These are phyloP conservation scores for Quercus lobata DNA, from an alignment of 331 rosid genomes.

Conservation along the genomic window DNA sequence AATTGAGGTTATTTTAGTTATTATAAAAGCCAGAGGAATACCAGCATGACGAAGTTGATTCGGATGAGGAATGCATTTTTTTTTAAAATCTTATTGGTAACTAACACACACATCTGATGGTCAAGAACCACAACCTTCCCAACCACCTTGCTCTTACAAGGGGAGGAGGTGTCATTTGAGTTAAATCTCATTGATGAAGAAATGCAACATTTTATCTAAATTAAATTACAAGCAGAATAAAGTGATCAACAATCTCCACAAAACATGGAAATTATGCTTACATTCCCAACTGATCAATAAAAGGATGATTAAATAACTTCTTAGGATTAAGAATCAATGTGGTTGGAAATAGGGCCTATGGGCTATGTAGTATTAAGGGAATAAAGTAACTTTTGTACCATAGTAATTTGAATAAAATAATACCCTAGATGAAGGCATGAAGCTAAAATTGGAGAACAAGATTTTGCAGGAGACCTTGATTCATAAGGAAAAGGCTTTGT, in stretches of 20 bases:
- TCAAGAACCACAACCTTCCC: too few species aligned
- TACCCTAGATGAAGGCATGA: background rate
- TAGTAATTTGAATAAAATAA: background rate
- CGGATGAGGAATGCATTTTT: too few species aligned
- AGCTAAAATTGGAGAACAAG: background rate
- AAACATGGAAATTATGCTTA: too few species aligned
- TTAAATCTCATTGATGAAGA: background rate
- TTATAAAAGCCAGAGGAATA: background rate
- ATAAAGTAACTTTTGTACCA: background rate
- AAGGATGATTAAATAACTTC: background rate
- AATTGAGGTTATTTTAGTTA: background rate
- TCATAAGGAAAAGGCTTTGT: background rate
- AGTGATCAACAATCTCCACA: background rate
- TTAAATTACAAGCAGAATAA: background rate
- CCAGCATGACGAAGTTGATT: background rate
- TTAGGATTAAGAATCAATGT: background rate
- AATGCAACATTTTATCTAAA: background rate
- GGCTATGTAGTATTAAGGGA: background rate
- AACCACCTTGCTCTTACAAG: too few species aligned
- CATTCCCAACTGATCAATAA: too few species aligned
- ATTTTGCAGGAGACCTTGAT: background rate
- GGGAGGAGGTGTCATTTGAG: too few species aligned
- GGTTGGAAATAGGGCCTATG: background rate
- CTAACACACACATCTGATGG: too few species aligned
- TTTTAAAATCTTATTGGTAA: too few species aligned